Base-by-base conservation (phyloP, 202 grass and related monocot species). In the Digitaria exilis region DNA sequence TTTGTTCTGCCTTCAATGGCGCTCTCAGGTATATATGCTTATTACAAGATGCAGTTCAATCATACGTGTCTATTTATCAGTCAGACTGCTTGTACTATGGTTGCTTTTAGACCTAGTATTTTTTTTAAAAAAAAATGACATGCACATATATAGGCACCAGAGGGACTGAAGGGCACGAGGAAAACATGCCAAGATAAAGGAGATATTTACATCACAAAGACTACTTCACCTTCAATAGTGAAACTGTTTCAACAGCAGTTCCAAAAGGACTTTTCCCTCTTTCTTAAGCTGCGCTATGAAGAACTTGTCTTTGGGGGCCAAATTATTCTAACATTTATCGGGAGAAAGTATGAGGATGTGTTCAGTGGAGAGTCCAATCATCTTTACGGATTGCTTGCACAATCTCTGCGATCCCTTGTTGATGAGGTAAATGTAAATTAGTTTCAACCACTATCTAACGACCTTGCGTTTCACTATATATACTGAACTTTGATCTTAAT, bases 221-320 rank as follows among this genome's bases (percentile, higher is more conserved):
- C 19, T 15, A 50, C 55, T 4, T 11, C 80, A 14, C 55, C 45
- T 13, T 49, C 29, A 0, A 19, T 70, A 15, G 81, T 78, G 57
- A 82, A 89, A 71, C 21, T 76, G 6, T 93, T 79, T 60, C 87
- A 81, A 62, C n/a, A 81, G 2, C 80, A 89, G 72, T 87, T 84
- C 25, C 18, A 25, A 21, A 82, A 62, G 29, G 84, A 89, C 30
- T 85, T 93, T 2, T 71, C 72, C 0, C 45, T 76, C 1, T 93
- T 93, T 56, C 84, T 93, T 50, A 49, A 61, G 46, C 75, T 74
- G 8, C 87, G 87, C 4, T 50, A 52, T 6, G n/a, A 78, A 48
- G 91, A 90, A 56, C 81, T 93, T 0, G 67, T 87, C 0, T 8
- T 24, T 14, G 87, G 69, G 3, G 87, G 91, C 3, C 70, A 72